Base-by-base conservation (phyloP, 179 eudicot species). In the Pouteria campechiana region DNA sequence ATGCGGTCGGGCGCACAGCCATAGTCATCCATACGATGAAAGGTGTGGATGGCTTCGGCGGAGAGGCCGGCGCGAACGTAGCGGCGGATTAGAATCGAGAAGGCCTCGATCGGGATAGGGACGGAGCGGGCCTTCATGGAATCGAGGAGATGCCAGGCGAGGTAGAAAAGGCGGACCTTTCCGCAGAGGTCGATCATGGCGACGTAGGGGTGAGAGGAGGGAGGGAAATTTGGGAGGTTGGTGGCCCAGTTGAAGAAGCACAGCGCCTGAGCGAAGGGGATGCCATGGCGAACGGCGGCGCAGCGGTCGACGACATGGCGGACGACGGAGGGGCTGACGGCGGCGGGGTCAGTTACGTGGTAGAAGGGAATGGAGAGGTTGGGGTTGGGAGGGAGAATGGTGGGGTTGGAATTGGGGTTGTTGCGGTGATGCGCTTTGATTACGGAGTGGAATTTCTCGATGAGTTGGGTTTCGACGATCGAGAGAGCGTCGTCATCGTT, bases 221-320 rank as follows among this genome's bases (percentile, higher is more conserved):
- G 31, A 9, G 44, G 7, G 22, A 29, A 13, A 25, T 43, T 29
- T 3, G 15, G 33, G 13, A 13, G 24, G 1, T 27, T 28, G 31
- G 58, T 34, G 3, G 75, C 89, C 95, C 95, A 89, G 21, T 85
- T 76, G 76, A 89, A 89, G 62, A 85, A 85, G 2, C 83, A 74
- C 0, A 89, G 73, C 21, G 93, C 52, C 47, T 81, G 86, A 0
- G 52, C 41, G 22, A 84, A 74, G 7, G 97, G 97, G 15, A 76
- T 69, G 5, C 89, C 89, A 44, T 76, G 83, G 54, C 86, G 83
- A 33, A 72, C 64, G n/a, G 30, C 46, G 23, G 71, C 71, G 44
- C 78, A 81, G 37, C 63, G 66, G 20, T 67, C 63, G 37, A 89
- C 50, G 3, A 89, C 86, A 27, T 50, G 54, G 29, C 57, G 20